phyloP scores from a whole-genome alignment of 179 eudicot species.

The Spergularia azorica region DNA sequence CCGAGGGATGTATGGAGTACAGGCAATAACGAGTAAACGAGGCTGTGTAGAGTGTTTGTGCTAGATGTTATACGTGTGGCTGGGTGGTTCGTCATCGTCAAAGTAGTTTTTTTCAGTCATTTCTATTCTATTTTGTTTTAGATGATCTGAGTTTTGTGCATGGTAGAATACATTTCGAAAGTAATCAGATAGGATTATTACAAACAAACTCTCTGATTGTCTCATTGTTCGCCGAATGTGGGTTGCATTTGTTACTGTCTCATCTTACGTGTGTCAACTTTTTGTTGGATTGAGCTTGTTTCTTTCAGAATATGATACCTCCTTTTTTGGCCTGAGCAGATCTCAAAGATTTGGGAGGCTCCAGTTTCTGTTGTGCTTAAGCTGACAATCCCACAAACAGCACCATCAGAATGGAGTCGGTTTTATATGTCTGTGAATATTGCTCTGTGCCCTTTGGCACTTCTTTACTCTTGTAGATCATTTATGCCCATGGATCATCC shows the following conservation, averaged over 20 bases:
- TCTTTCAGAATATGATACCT: constrained; percentile 14
- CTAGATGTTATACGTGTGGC: too few species aligned
- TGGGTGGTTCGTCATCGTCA: too few species aligned
- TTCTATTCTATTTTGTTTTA: too few species aligned
- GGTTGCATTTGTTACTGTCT: not conserved
- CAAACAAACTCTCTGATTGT: not conserved
- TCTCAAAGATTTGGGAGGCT: constrained; percentile 72
- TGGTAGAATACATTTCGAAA: too few species aligned
- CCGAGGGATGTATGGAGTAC: too few species aligned
- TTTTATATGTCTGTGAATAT: constrained; percentile 86
- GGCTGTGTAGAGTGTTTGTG: too few species aligned
- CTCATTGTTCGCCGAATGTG: not conserved
- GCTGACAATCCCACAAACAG: constrained; percentile 77
- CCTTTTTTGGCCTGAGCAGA: constrained; percentile 39
- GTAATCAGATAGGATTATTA: not conserved
- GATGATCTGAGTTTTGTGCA: too few species aligned
- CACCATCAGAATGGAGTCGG: constrained; percentile 81
- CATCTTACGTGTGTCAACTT: constrained; percentile 1
- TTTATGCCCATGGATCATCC: constrained; percentile 75
- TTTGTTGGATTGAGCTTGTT: constrained; percentile 5
- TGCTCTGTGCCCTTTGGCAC: constrained; percentile 84
- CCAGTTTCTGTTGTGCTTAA: constrained; percentile 72
- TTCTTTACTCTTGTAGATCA: constrained; percentile 84
- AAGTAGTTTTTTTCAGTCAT: too few species aligned
- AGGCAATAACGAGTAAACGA: too few species aligned